Conservation (phyloP, 306 rosid genomes). For the Pyrus bretschneideri region DNA sequence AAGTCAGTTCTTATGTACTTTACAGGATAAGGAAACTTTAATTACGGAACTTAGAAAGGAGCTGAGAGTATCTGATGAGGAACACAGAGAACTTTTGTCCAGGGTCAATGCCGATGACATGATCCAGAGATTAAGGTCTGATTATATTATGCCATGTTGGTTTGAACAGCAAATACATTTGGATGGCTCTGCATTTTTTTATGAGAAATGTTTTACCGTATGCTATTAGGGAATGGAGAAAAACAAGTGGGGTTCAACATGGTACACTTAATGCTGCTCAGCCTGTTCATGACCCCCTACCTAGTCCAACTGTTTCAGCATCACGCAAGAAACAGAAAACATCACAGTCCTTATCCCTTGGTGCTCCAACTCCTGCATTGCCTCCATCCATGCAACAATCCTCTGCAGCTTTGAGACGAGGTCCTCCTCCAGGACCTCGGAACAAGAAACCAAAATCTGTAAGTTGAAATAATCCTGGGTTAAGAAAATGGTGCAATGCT, state of each 20-base stretch:
- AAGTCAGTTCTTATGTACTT: background rate
- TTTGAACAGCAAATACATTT: background rate
- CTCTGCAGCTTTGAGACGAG: slow-evolving; percentile 50
- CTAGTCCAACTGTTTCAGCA: slow-evolving; percentile 81
- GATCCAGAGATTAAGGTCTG: slow-evolving; percentile 43
- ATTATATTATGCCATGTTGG: slow-evolving; percentile 7
- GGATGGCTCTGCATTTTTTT: slow-evolving; percentile 2
- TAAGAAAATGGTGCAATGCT: background rate
- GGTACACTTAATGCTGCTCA: slow-evolving; percentile 56
- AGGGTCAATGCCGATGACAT: slow-evolving; percentile 47
- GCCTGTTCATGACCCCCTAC: slow-evolving; percentile 63
- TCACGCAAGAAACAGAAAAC: slow-evolving; percentile 87
- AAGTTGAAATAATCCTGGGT: slow-evolving; percentile 20
- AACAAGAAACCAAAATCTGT: slow-evolving; percentile 61
- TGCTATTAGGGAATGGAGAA: slow-evolving; percentile 85
- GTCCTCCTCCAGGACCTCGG: slow-evolving; percentile 48
- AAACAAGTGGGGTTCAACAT: slow-evolving; percentile 60
- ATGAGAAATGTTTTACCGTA: slow-evolving; percentile 4
- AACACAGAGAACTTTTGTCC: slow-evolving; percentile 45
- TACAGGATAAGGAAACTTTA: slow-evolving; percentile 47
- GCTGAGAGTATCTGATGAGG: slow-evolving; percentile 51
- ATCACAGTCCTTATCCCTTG: slow-evolving; percentile 39
- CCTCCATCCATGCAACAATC: slow-evolving; percentile 51
- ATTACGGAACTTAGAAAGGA: slow-evolving; percentile 50
- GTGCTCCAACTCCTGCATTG: slow-evolving; percentile 47